These are phyloP conservation scores for Boletus sensibilis DNA, from an alignment of 768 basidiomycete species.

Conservation along the genomic window DNA sequence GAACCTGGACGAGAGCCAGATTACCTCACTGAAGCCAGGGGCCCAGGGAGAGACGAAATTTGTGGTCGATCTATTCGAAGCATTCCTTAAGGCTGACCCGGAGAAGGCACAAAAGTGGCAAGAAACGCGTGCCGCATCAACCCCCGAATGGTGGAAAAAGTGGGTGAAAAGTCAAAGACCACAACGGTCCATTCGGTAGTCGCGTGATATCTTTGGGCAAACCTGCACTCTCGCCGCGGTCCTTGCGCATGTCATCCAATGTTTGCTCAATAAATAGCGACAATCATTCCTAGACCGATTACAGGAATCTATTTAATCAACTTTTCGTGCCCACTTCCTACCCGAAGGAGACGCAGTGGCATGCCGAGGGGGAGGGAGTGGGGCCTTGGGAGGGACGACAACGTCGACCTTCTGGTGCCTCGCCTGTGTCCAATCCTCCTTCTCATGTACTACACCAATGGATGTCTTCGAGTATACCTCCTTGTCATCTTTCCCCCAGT, in stretches of 20 bases:
- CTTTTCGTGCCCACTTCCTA: conserved; percentile 72
- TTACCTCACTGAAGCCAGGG: conserved; percentile 9
- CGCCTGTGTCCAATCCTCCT: conserved; percentile 28
- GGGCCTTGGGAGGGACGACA: conserved; percentile 42
- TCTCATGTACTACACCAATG: conserved; percentile 26
- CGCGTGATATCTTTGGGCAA: background rate
- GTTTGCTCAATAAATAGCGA: conserved; percentile 20
- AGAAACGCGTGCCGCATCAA: conserved; percentile 21
- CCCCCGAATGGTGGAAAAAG: conserved; percentile 33
- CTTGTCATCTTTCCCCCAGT: conserved; percentile 62
- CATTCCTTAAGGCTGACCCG: conserved; percentile 25
- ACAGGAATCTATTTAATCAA: conserved; percentile 48
- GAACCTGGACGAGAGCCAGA: conserved; percentile 15
- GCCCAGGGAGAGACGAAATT: conserved; percentile 14
- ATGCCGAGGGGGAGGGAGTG: conserved; percentile 43
- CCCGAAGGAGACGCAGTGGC: conserved; percentile 46
- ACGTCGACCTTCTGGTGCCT: conserved; percentile 39
- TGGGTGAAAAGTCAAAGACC: conserved; percentile 27
- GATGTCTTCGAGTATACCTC: conserved; percentile 24
- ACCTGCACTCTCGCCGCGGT: background rate
- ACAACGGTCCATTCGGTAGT: conserved; percentile 4
- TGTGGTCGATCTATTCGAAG: conserved; percentile 20
- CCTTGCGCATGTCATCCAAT: background rate
- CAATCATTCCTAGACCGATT: conserved; percentile 9
- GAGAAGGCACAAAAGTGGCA: conserved; percentile 23